Base-by-base conservation (phyloP, 371 early-diverging fungal species). In the Lichtheimia ramosa region DNA sequence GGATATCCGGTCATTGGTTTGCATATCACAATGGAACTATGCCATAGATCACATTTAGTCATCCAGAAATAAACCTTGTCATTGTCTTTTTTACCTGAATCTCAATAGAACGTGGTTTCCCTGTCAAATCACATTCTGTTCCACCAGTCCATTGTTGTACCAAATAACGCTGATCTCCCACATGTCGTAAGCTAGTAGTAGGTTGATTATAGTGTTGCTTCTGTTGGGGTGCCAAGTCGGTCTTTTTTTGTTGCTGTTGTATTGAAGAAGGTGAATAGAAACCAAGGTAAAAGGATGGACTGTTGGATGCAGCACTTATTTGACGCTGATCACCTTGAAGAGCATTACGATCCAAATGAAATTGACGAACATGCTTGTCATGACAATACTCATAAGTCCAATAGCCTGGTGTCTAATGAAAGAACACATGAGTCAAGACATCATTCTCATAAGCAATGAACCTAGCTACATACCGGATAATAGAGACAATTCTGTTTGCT, bases 351-450 rank as follows among this genome's bases (percentile, higher is more conserved):
- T 74, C 75, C 14, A 74, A 63, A 56, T 91, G 89, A 63, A 77
- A 90, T 69, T 93, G 94, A 3, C 91, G 86, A 15, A 93, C 83
- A 46, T 84, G 73, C 39, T 66, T 71, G 48, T 73, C 70, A 68
- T 89, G 91, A 63, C 94, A 93, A 65, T 86, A 90, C 69, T 93
- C 92, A 59, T 91, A 93, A 0, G 85, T 75, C 91, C 92, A 93
- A 70, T 86, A 92, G 16, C 81, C 84, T 24, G 73, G 70, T 16
- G 67, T 63, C 83, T 91, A 76, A 49, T 20, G 46, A 2, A 46
- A 43, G n/a, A 43, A 43, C 15, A 13, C 5, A 48, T 16, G 12
- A 25, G 24, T 48, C 18, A 54, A 34, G 16, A 25, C 2, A 42
- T 5, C 10, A 28, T 7, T 16, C 16, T 24, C 51, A 5, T 18